Conservation (phyloP, 108 stramenopile species). For the Fragilariopsis cylindrus region DNA sequence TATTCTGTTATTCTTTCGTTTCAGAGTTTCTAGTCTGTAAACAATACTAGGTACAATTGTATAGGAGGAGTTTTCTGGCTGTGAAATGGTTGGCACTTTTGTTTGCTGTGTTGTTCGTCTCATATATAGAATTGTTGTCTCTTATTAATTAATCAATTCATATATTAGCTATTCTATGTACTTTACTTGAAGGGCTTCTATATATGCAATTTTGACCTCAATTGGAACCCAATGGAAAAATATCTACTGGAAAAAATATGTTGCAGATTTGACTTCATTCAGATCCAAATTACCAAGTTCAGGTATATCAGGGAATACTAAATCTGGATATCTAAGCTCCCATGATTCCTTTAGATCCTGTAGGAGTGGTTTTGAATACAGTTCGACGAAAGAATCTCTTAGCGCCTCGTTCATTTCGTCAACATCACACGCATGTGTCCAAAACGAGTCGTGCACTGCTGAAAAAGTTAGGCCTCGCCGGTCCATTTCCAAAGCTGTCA, state of each 20-base stretch:
- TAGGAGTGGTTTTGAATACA: slow-evolving; percentile 92
- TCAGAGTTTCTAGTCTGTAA: no score
- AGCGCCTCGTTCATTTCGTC: slow-evolving; percentile 94
- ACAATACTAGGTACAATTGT: no score
- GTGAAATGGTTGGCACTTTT: no score
- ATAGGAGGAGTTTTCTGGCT: no score
- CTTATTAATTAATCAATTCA: no score
- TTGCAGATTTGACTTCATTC: slow-evolving; percentile 86
- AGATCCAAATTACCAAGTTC: slow-evolving; percentile 89
- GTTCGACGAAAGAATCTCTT: slow-evolving; percentile 92
- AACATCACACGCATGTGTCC: slow-evolving; percentile 97
- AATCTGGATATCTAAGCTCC: slow-evolving; percentile 90
- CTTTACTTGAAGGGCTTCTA: no score
- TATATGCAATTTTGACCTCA: no score
- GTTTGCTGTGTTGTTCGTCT: no score
- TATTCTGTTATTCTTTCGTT: no score
- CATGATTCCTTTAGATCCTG: slow-evolving; percentile 77
- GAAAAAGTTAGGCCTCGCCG: slow-evolving; percentile 90
- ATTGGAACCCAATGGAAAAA: background rate
- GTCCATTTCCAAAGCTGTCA: slow-evolving; percentile 97
- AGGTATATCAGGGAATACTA: slow-evolving; percentile 93
- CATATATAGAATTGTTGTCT: no score
- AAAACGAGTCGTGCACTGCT: slow-evolving; percentile 99
- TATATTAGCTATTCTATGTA: no score
- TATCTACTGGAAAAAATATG: slow-evolving; percentile 95